Percentiles rank a stretch among this genome's conserved stretches.
Conservation (phyloP, 2,329 filamentous ascomycete species). For the Emergomyces orientalis region DNA sequence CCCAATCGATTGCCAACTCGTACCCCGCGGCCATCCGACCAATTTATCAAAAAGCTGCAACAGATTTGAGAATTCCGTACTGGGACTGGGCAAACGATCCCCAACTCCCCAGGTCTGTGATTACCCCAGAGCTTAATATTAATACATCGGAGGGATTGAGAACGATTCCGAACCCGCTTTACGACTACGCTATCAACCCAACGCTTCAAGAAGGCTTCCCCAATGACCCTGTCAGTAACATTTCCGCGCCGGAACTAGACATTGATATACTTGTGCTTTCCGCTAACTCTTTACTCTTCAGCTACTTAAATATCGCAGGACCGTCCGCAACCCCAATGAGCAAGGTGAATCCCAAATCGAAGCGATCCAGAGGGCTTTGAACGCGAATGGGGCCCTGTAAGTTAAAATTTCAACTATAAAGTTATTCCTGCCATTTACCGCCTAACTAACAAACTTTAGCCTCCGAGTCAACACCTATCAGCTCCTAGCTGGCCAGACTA, state of each 20-base stretch:
- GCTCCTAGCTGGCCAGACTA: slow-evolving; percentile 20
- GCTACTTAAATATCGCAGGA: slow-evolving; percentile 13
- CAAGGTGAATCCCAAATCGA: slow-evolving; percentile 14
- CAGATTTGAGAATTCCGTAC: slow-evolving; percentile 39
- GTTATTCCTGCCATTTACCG: neutral
- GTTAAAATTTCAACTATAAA: neutral
- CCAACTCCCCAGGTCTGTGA: slow-evolving; percentile 29
- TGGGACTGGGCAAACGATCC: slow-evolving; percentile 42
- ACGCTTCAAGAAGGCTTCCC: slow-evolving; percentile 18
- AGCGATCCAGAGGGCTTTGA: slow-evolving; percentile 15
- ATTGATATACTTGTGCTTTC: neutral
- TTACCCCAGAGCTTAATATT: slow-evolving; percentile 32
- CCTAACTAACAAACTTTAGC: slow-evolving; percentile 11
- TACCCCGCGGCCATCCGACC: slow-evolving; percentile 40
- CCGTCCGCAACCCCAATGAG: slow-evolving; percentile 17
- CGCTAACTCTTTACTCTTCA: slow-evolving; percentile 3
- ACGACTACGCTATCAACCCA: slow-evolving; percentile 32
- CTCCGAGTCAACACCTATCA: slow-evolving; percentile 22
- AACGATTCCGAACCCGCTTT: slow-evolving; percentile 39
- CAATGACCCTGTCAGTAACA: slow-evolving; percentile 12
- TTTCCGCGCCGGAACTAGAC: neutral
- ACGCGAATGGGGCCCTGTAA: slow-evolving; percentile 19
- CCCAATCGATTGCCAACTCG: slow-evolving; percentile 30
- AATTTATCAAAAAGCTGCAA: slow-evolving; percentile 39
- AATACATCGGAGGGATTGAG: slow-evolving; percentile 33